These are phyloP conservation scores for Eucalyptus camaldulensis DNA, from an alignment of 345 rosid species.

Conservation along the genomic window DNA sequence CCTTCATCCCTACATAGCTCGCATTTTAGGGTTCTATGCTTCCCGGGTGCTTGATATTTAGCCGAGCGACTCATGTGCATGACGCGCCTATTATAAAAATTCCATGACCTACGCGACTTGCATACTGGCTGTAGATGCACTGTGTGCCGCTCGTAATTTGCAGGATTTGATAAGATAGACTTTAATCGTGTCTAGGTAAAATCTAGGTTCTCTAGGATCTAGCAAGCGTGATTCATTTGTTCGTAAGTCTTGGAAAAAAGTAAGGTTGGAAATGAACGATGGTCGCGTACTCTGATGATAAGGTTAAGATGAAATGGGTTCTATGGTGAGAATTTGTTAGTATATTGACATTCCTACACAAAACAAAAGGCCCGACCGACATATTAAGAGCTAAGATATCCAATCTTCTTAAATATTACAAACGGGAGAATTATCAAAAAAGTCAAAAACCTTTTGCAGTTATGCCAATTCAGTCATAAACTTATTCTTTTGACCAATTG, in stretches of 20 bases:
- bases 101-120: background rate
- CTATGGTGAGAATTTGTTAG: background rate
- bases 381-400: background rate
- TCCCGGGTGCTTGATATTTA: background rate
- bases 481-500: too few relatives aligned
- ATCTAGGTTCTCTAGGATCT: background rate
- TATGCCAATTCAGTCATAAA: accelerated
- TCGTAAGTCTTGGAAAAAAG: background rate
- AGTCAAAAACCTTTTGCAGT: accelerated
- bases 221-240: background rate
- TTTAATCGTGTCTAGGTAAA: background rate
- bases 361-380: background rate
- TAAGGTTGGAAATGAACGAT: background rate
- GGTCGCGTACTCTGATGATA: accelerated
- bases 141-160: background rate
- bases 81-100: background rate
- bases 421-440: background rate
- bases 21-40: background rate
- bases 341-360: background rate
- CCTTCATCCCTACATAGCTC: background rate
- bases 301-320: background rate
- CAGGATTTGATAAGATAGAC: background rate
- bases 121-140: background rate
- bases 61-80: background rate
- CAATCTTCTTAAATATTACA: background rate